phyloP scores from a whole-genome alignment of 2,329 filamentous ascomycete species.

The Cytospora piceicola region DNA sequence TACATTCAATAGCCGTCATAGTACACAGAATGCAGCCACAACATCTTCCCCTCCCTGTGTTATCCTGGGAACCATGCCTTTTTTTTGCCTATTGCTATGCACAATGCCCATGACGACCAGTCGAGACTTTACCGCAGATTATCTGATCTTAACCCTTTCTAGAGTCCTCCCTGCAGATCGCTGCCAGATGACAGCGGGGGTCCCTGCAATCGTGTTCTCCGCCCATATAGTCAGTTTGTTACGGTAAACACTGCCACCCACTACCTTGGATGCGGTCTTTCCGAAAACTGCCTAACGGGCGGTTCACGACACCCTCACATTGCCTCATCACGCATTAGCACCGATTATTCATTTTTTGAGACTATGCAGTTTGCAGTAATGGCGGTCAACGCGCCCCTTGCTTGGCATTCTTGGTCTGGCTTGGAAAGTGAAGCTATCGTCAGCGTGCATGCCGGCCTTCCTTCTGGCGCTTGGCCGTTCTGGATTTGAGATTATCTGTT shows the following conservation, averaged over 20 bases:
- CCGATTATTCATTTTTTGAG: neutral
- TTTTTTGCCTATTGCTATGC: neutral
- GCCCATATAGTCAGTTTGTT: neutral
- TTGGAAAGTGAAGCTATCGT: conserved; percentile 21
- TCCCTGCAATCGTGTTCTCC: conserved; percentile 8
- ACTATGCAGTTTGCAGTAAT: neutral
- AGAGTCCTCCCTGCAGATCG: conserved; percentile 17
- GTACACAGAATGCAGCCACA: neutral
- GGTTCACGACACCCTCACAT: conserved; percentile 30
- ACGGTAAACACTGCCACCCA: conserved; percentile 1
- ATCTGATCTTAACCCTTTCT: neutral
- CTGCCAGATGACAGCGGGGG: conserved; percentile 27
- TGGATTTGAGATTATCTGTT: neutral
- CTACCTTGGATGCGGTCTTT: conserved; percentile 20
- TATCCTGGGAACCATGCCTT: neutral
- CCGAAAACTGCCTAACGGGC: conserved; percentile 13
- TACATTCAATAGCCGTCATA: neutral
- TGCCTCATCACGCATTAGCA: conserved; percentile 24
- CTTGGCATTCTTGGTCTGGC: neutral
- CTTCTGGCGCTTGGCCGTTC: neutral
- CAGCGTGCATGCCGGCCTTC: conserved; percentile 13
- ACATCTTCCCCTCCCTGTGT: neutral
- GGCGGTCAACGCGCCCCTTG: neutral
- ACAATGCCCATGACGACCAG: neutral
- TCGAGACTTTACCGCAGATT: neutral